These are phyloP conservation scores for Coffea canephora DNA, from an alignment of 257 asterid genomes.

Conservation along the genomic window DNA sequence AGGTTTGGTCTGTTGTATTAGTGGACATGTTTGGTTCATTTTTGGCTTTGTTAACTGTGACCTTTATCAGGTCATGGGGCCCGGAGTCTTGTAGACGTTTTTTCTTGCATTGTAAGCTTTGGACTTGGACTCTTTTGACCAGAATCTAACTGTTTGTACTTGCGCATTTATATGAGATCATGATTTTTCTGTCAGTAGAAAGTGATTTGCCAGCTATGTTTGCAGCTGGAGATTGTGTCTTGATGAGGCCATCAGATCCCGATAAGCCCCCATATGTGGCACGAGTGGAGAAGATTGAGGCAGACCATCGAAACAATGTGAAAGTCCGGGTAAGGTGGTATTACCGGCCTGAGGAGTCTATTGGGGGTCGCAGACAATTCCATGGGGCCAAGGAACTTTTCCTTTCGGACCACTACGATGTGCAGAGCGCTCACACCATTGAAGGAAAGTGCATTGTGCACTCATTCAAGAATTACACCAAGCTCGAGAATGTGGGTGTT, in stretches of 20 bases:
- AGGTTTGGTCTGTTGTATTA: not conserved
- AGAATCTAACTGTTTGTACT: not conserved
- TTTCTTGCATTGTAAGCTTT: not conserved
- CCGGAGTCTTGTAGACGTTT: not conserved
- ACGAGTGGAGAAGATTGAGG: conserved; percentile 74
- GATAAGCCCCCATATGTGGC: conserved; percentile 86
- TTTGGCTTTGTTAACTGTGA: not conserved
- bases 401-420: conserved; percentile 75
- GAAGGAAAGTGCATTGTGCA: conserved; percentile 90
- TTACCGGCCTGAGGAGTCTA: conserved; percentile 81
- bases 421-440: conserved; percentile 89
- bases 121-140: not conserved
- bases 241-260: conserved; percentile 71
- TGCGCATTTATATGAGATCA: not conserved
- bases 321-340: conserved; percentile 81
- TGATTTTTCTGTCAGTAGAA: not conserved
- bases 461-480: conserved; percentile 72
- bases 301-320: conserved; percentile 66
- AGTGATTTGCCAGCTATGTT: conserved; percentile 4
- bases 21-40: not conserved
- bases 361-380: conserved; percentile 87
- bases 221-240: conserved; percentile 84
- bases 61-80: not conserved
- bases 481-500: conserved; percentile 77
- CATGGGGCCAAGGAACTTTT: conserved; percentile 89